Evolutionary conservation across 108 stramenopile species (phyloP).

Genomic region (Cyclostephanos invisitatus): DNA sequence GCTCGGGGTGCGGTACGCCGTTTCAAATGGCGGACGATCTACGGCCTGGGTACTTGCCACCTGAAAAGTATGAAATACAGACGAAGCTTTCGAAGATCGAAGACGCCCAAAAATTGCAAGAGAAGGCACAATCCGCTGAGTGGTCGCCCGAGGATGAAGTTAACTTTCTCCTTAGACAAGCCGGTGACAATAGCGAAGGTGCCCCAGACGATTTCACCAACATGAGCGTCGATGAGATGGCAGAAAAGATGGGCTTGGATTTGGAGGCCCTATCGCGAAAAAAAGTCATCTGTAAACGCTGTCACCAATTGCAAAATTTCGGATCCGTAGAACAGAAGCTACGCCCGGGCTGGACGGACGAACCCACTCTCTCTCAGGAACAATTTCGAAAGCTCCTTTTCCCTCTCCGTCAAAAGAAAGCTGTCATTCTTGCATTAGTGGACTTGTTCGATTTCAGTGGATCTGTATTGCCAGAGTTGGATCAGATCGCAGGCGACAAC

Average conservation of each 20-base stretch:
- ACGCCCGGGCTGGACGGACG: slow-evolving; percentile 87
- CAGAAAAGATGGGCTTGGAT: slow-evolving; percentile 72
- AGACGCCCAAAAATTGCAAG: slow-evolving; percentile 72
- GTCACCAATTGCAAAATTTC: slow-evolving; percentile 83
- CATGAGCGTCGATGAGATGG: slow-evolving; percentile 71
- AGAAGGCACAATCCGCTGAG: slow-evolving; percentile 74
- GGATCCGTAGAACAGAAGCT: slow-evolving; percentile 74
- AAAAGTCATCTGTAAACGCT: slow-evolving; percentile 84
- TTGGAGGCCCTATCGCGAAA: slow-evolving; percentile 64
- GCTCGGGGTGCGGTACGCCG: slow-evolving; percentile 83
- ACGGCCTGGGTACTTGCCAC: slow-evolving; percentile 77
- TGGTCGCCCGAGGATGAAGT: slow-evolving; percentile 88
- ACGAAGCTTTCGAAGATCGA: slow-evolving; percentile 73
- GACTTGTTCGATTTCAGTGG: slow-evolving; percentile 92
- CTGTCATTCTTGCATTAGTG: slow-evolving; percentile 82
- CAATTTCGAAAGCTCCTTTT: slow-evolving; percentile 74
- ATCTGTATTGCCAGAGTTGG: slow-evolving; percentile 83
- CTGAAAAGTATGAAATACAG: slow-evolving; percentile 76
- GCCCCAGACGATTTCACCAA: slow-evolving; percentile 29
- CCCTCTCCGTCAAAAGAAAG: slow-evolving; percentile 71
- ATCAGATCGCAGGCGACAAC: slow-evolving; percentile 90
- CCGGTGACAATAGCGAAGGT: slow-evolving; percentile 28
- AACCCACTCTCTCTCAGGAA: slow-evolving; percentile 80
- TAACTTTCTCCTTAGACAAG: slow-evolving; percentile 75
- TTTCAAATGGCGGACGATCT: slow-evolving; percentile 73